Percentiles rank a stretch among this genome's conserved stretches.
These are phyloP conservation scores for Claviceps africana DNA, from an alignment of 2,329 filamentous ascomycete genomes.

Conservation along the genomic window DNA sequence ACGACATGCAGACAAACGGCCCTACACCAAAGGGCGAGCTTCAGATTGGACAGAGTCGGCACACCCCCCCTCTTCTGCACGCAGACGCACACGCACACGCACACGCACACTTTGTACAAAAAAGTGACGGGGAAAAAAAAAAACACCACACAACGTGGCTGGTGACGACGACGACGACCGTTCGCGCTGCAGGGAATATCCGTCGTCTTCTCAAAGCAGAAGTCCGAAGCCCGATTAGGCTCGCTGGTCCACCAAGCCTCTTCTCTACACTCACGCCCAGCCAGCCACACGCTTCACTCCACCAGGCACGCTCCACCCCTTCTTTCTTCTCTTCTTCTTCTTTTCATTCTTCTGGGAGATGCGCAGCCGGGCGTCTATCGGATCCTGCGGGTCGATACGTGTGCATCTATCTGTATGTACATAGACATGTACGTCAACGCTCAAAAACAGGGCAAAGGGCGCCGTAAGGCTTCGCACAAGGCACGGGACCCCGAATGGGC, in stretches of 20 bases:
- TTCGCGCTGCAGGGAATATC: neutral
- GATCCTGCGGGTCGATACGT: neutral
- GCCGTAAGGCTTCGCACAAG: neutral
- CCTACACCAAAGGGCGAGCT: too few species aligned
- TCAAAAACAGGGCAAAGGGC: neutral
- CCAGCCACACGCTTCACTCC: neutral
- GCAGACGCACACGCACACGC: neutral
- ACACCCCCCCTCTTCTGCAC: too few species aligned
- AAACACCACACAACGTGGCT: neutral
- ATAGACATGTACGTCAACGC: too few species aligned
- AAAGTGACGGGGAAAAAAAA: neutral
- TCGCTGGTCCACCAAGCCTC: neutral
- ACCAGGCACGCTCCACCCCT: too few species aligned
- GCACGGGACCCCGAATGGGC: neutral
- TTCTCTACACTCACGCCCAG: neutral
- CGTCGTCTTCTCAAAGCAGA: neutral
- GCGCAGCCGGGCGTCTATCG: too few species aligned
- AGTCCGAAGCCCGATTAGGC: neutral
- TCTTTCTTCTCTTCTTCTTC: too few species aligned
- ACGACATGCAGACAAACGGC: too few species aligned
- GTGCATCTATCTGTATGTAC: too few species aligned
- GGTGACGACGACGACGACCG: neutral
- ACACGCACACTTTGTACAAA: neutral
- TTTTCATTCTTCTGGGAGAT: too few species aligned
- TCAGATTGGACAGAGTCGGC: too few species aligned